Base-by-base conservation (phyloP, 495 filamentous ascomycete species). In the Talaromyces stipitatus region DNA sequence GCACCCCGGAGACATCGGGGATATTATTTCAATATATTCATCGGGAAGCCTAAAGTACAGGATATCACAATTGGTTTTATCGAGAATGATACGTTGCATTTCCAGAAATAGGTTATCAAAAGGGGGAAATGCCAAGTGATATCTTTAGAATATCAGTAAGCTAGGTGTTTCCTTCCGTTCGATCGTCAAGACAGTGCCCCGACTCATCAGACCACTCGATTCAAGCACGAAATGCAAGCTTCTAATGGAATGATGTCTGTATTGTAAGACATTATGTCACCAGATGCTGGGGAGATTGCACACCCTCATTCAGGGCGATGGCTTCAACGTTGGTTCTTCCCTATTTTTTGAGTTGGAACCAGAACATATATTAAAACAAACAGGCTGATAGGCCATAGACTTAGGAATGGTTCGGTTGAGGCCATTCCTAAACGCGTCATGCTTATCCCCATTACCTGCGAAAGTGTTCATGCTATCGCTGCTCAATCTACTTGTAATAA, bases 111-210 rank as follows among this genome's bases (percentile, higher is more conserved):
- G 14, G 20, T 6, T 51, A 18, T 51, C 27, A 16, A 51, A 51
- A 51, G 48, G 48, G 27, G 27, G 28, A 28, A 51, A 51, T 51
- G 27, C 48, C 48, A 51, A 51, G 48, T 30, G 6, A 30, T 51
- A 10, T 18, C 3, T 30, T 30, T 28, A 51, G 45, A 24, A 26
- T 20, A 48, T 48, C 45, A 11, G 24, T 16, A 14, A 41, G n/a
- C 36, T 41, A 16, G 16, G 5, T 41, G 16, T 41, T 2, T 18
- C n/a, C 11, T 18, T 41, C 33, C 18, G 36, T 8, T 41, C 36
- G 36, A 41, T 20, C 11, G 36, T 18, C 36, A 41, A 7, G n/a
- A 6, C n/a, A 41, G 6, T 18, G 18, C 4, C n/a, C 18, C 36
- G 16, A 36, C 36, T 6, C 16, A 41, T 20, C 36, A 7, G 6